Evolutionary conservation across 1,284 basidiomycete species (phyloP), one percentile per base, ranked within the genome.

Genomic region (Pseudozyma pruni): DNA sequence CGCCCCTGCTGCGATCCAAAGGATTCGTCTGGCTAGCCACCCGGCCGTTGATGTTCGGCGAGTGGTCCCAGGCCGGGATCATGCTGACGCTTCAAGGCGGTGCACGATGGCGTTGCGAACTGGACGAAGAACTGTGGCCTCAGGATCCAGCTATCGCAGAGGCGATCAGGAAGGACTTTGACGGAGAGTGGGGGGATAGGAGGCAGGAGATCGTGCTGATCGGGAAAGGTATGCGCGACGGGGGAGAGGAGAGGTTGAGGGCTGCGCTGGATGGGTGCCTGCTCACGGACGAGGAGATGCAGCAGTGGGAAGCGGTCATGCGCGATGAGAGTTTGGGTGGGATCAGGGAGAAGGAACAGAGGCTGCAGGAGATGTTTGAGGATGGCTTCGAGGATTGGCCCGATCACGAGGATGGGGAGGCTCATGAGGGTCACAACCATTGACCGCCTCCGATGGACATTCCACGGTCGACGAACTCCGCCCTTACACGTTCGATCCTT

Each of bases 51-150:
- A 69, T 78, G 70, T 83, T 81, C 42, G 85, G 85, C 31, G 85
- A 86, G 53, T 85, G 84, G 85, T 82, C 80, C 3, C 85, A 85
- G 63, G 84, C 85, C 2, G 85, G 85, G 17, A 80, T 82, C 43
- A 81, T 82, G 79, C 79, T 84, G 40, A 85, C 84, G 0, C 55
- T 85, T 14, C 72, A 74, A 13, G 84, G 83, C 1, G 85, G 84
- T 10, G 76, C 73, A 19, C 75, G 80, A 6, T 86, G 85, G 85
- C 79, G 83, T 52, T 84, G 84, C 64, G 75, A 79, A 39, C 61
- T 83, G 20, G 78, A 82, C 23, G 73, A 83, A 42, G 61, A 66
- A 1, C 72, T 81, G 31, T 85, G 85, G 85, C 83, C 84, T 8
- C 75, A 75, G 11, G 81, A 85, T 49, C 68, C 73, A 7, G 80